Base-by-base conservation (phyloP, 1,139 yeast species). In the Geotrichum europaeum region DNA sequence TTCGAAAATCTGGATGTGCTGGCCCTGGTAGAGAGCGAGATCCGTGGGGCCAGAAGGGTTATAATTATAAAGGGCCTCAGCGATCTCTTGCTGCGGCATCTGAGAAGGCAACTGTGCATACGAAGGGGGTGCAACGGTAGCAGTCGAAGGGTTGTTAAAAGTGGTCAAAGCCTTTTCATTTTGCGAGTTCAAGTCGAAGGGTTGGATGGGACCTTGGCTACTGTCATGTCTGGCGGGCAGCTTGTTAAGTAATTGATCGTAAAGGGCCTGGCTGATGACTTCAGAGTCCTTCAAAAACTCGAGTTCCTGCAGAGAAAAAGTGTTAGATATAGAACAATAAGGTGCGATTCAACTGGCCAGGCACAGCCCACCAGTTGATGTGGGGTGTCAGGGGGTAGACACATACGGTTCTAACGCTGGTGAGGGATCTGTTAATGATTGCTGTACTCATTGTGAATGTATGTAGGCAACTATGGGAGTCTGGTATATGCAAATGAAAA, bases 271-370 rank as follows among this genome's bases (percentile, higher is more conserved):
- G 34, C 85, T 79, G 61, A 91, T 84, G 57, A 89, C 95, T 53
- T 86, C 85, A 0, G 95, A 86, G 68, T 89, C 96, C 59, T 76
- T 78, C 57, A 91, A 78, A 71, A 89, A 90, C 72, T 90, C 96
- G 59, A 91, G 81, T 72, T 91, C 89, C 79, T 78, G 50, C 9
- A 24, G 15, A 13, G 25, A 32, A 28, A 22, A n/a, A 4, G 18
- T 40, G 47, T 40, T 40, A 40, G 47, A n/a, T n/a, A 7, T 7
- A 40, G 6, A 5, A 28, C 6, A 28, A 28, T 28, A 9, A 28
- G 10, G 5, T 28, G 32, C 32, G 10, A 28, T 28, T 0, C 5
- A 25, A 25, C 28, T 28, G 1, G 32, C 6, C 32, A 28, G 32
- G 10, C 32, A 28, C 5, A 28, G 32, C 10, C 32, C 2, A 28